Conservation (phyloP, 2,329 filamentous ascomycete species). For the Lecanoromycetidae sp. region DNA sequence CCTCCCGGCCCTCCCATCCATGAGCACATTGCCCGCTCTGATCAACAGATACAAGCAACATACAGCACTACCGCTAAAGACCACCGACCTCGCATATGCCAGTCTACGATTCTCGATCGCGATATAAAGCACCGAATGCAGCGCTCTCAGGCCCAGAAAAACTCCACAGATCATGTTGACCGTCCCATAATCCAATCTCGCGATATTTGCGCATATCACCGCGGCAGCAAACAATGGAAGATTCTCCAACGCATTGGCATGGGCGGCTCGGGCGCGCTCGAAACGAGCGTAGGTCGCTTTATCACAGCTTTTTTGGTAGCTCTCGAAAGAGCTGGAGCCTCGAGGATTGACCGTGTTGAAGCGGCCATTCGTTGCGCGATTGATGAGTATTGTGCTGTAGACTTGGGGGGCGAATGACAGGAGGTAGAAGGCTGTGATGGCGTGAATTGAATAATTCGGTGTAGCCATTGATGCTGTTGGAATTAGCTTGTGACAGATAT, state of each 20-base stretch:
- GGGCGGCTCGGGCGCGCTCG: constrained; percentile 35
- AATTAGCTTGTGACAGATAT: too few species aligned
- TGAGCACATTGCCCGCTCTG: constrained; percentile 11
- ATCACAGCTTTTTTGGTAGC: constrained; percentile 28
- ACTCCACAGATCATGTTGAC: background rate
- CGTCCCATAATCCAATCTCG: constrained; percentile 21
- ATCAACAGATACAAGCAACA: constrained; percentile 10
- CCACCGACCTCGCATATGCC: background rate
- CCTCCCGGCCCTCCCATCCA: background rate
- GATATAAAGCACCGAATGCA: constrained; percentile 9
- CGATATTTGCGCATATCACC: constrained; percentile 33
- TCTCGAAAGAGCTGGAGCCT: constrained; percentile 24
- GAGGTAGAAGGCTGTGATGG: constrained; percentile 34
- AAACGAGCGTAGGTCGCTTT: constrained; percentile 29
- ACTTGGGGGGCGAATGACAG: constrained; percentile 32
- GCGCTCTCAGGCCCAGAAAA: constrained; percentile 8
- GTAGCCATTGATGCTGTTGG: too few species aligned
- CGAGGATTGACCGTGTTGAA: constrained; percentile 36
- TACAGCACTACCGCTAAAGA: background rate
- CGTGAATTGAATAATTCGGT: constrained; percentile 31
- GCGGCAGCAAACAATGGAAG: constrained; percentile 35
- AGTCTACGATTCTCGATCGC: background rate
- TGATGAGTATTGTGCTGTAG: constrained; percentile 26
- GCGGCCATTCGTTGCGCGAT: constrained; percentile 26
- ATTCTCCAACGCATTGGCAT: constrained; percentile 35